These are phyloP conservation scores for Extremus antarcticus DNA, from an alignment of 495 filamentous ascomycete species.

Conservation along the genomic window DNA sequence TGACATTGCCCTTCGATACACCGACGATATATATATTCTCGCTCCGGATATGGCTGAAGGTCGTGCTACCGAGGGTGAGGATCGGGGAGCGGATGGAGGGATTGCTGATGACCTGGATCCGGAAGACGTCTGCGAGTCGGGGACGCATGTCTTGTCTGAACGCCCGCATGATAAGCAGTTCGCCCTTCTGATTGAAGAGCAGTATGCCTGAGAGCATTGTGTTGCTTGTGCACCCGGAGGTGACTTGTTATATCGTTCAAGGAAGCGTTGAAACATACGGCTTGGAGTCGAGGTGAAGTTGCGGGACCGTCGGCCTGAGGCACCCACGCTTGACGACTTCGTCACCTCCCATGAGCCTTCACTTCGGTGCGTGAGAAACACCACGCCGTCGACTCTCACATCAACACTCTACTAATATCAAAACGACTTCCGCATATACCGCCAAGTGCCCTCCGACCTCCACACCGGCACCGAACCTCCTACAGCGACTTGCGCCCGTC, in stretches of 20 bases:
- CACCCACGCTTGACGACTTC: too few species aligned
- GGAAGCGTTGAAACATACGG: too few species aligned
- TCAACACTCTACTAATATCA: background rate
- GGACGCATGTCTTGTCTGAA: slow-evolving; percentile 97
- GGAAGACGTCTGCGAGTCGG: slow-evolving; percentile 95
- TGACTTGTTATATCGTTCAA: background rate
- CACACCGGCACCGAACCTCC: background rate
- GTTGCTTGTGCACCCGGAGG: slow-evolving; percentile 6
- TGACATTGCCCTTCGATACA: slow-evolving; percentile 98
- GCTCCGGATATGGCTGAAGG: slow-evolving; percentile 98
- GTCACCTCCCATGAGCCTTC: too few species aligned
- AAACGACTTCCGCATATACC: background rate
- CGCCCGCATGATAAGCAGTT: slow-evolving; percentile 97
- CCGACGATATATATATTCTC: slow-evolving; percentile 99
- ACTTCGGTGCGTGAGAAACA: too few species aligned
- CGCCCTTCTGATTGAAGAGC: slow-evolving; percentile 98
- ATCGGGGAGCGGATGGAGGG: slow-evolving; percentile 96
- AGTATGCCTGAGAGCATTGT: slow-evolving; percentile 90
- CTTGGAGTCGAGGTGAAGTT: background rate
- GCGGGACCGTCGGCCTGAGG: too few species aligned
- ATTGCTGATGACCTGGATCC: slow-evolving; percentile 99
- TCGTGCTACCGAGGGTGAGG: slow-evolving; percentile 92
- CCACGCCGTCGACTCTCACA: too few species aligned
- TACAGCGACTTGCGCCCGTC: background rate
- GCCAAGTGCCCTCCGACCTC: background rate